phyloP scores from a whole-genome alignment of 2,329 filamentous ascomycete genomes.

The Fusarium sororula region DNA sequence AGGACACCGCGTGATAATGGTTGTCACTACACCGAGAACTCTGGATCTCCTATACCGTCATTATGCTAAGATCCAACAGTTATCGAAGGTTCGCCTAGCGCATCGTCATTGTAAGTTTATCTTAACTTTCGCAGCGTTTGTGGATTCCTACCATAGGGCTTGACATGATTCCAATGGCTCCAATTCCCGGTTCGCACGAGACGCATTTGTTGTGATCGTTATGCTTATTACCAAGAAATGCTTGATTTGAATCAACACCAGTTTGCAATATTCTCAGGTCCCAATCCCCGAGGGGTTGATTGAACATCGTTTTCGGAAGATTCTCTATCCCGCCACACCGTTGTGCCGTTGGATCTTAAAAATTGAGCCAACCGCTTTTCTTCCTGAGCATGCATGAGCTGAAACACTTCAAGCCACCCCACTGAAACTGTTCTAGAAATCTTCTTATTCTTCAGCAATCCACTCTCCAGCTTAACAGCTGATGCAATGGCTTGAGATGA shows the following conservation, averaged over 20 bases:
- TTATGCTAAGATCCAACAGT: conserved; percentile 1
- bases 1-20: conserved; percentile 32
- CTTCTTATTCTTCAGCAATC: conserved; percentile 37
- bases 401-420: conserved; percentile 39
- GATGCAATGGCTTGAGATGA: not conserved
- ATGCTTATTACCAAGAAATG: not conserved
- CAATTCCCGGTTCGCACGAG: not conserved
- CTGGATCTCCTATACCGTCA: conserved; percentile 33
- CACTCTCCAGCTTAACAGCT: conserved; percentile 26
- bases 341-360: conserved; percentile 31
- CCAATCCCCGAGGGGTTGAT: not conserved
- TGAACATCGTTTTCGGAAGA: conserved; percentile 32
- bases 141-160: not conserved
- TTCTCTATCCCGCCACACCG: conserved; percentile 36
- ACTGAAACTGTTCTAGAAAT: conserved; percentile 41
- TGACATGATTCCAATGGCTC: not conserved
- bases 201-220: not conserved
- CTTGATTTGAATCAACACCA: not conserved
- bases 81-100: not conserved
- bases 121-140: not conserved
- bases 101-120: not conserved
- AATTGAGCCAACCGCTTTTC: conserved; percentile 34
- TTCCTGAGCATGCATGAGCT: conserved; percentile 29
- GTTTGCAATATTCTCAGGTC: not conserved
- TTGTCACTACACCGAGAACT: not conserved